A percentile compares a stretch with the other conserved stretches of the same genome.
These are phyloP conservation scores for Nicotiana paniculata DNA, from an alignment of 257 asterid genomes.

Conservation along the genomic window DNA sequence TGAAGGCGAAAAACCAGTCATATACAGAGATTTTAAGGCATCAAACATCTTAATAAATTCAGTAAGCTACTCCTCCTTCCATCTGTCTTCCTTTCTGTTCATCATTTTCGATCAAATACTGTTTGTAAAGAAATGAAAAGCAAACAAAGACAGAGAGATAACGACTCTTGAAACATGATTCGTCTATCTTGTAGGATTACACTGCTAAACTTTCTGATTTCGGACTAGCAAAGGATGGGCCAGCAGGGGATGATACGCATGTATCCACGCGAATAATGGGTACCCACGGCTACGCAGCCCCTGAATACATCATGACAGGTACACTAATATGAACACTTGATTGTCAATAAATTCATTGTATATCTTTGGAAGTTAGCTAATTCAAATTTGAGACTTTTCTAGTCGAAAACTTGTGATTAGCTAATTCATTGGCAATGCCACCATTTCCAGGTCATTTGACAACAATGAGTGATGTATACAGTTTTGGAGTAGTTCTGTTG, in stretches of 20 bases:
- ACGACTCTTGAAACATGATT: not conserved
- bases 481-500: constrained; percentile 10
- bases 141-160: not conserved
- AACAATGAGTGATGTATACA: constrained; percentile 14
- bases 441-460: constrained; percentile 11
- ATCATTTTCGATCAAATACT: not conserved
- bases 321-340: not conserved
- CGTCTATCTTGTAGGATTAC: constrained; percentile 3
- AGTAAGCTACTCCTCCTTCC: not conserved
- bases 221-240: constrained; percentile 13
- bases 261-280: constrained; percentile 14
- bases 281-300: constrained; percentile 11
- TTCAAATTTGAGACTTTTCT: too few relatives aligned
- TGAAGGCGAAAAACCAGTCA: constrained; percentile 14
- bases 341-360: not conserved
- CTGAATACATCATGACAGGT: constrained; percentile 16
- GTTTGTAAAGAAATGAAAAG: not conserved
- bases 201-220: constrained; percentile 13
- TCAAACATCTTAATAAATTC: constrained; percentile 10
- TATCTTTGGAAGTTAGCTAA: not conserved
- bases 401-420: too few relatives aligned
- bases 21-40: constrained; percentile 13
- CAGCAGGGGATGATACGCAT: constrained; percentile 12
- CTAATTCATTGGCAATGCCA: not conserved
- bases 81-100: not conserved